Evolutionary conservation across 176 grass and related monocot species (phyloP).

Genomic region (Oryza glumipatula): DNA sequence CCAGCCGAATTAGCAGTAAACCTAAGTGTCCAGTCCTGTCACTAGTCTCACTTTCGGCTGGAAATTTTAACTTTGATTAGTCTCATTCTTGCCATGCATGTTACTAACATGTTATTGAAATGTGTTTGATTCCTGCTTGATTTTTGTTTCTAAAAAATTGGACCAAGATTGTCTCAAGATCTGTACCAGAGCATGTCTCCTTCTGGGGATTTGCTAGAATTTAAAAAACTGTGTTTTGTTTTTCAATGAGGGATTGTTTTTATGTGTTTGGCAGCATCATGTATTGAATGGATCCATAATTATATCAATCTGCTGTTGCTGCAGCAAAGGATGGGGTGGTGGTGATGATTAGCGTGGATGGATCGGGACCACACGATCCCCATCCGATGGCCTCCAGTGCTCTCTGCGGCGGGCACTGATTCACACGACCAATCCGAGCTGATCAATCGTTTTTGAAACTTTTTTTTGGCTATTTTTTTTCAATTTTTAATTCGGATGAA

Average conservation of each 20-base stretch:
- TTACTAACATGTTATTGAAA: no score
- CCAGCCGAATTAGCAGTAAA: constrained; percentile 37
- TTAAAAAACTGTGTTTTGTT: background rate
- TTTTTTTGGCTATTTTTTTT: background rate
- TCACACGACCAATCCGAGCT: background rate
- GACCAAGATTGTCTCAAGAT: background rate
- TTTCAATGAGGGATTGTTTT: constrained; percentile 2
- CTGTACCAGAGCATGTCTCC: background rate
- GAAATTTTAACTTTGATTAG: constrained; percentile 22
- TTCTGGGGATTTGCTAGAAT: background rate
- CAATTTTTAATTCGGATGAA: background rate
- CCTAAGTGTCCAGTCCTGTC: constrained; percentile 14
- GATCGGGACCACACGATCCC: constrained; percentile 32
- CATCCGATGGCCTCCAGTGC: constrained; percentile 30
- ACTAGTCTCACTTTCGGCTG: constrained; percentile 37
- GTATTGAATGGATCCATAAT: background rate
- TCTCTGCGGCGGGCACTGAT: background rate
- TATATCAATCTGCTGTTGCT: background rate
- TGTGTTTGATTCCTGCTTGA: background rate
- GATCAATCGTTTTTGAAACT: background rate
- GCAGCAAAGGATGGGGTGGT: background rate
- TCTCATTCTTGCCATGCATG: constrained; percentile 9
- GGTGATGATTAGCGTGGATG: background rate
- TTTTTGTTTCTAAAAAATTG: background rate
- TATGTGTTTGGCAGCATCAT: background rate